Conservation (phyloP, 202 grass and related monocot genomes). For the Dendrocalamus latiflorus region DNA sequence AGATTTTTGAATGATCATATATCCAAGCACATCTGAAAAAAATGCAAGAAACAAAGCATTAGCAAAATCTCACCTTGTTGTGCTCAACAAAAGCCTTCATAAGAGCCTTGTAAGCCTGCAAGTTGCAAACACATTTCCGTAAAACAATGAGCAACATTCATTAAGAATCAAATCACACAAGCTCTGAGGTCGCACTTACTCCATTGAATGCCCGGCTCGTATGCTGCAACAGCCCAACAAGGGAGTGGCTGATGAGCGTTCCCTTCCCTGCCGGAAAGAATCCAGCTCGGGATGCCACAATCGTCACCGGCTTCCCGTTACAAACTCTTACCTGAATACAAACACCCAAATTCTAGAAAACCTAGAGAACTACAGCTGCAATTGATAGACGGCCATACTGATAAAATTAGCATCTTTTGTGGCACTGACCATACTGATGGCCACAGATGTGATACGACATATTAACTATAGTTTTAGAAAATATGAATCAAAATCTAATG, state of each 20-base stretch:
- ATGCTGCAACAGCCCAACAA: constrained; percentile 76
- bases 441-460: background rate
- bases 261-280: constrained; percentile 83
- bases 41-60: background rate
- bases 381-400: background rate
- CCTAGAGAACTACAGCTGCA: background rate
- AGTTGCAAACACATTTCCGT: constrained; percentile 10
- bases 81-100: constrained; percentile 97
- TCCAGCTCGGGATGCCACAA: constrained; percentile 65
- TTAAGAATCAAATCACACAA: background rate
- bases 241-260: constrained; percentile 60
- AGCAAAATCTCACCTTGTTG: constrained; percentile 68
- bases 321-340: constrained; percentile 70
- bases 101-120: constrained; percentile 89
- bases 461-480: background rate
- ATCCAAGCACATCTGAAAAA: background rate
- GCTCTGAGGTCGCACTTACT: constrained; percentile 37
- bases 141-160: constrained; percentile 4
- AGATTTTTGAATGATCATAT: background rate
- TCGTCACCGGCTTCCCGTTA: constrained; percentile 72
- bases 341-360: constrained; percentile 7
- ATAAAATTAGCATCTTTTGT: background rate
- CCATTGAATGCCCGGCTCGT: constrained; percentile 82
- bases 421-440: background rate
- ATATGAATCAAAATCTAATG: background rate